Conservation (phyloP, 345 rosid species). For the Crucihimalaya himalaica region DNA sequence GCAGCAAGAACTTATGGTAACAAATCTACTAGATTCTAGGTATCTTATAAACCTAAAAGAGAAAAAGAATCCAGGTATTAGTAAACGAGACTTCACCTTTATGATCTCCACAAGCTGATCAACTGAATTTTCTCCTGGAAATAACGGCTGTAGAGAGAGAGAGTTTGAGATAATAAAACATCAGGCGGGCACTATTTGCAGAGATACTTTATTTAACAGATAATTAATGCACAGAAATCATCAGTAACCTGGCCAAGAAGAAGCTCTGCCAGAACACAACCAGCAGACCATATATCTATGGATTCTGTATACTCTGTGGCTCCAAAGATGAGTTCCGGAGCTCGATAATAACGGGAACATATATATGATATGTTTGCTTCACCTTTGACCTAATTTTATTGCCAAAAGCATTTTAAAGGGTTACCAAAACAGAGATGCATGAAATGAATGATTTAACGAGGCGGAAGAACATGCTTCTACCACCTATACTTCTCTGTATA, state of each 20-base stretch:
- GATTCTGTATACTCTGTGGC: slow-evolving; percentile 79
- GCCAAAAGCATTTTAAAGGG: not conserved
- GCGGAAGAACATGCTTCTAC: not conserved
- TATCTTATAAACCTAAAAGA: slow-evolving; percentile 1
- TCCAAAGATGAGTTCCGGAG: slow-evolving; percentile 84
- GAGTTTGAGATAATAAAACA: slow-evolving; percentile 11
- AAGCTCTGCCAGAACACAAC: slow-evolving; percentile 88
- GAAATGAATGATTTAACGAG: not conserved
- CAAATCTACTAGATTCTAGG: not conserved
- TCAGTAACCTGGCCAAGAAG: slow-evolving; percentile 71
- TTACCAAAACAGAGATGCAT: not conserved
- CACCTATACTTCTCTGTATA: no score
- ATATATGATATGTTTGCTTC: slow-evolving; percentile 81
- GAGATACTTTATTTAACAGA: not conserved
- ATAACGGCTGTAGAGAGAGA: slow-evolving; percentile 54
- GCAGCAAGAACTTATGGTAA: slow-evolving; percentile 1
- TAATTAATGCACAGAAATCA: not conserved
- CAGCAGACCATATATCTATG: slow-evolving; percentile 88
- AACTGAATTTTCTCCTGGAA: slow-evolving; percentile 83
- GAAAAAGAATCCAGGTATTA: not conserved
- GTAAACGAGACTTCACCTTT: slow-evolving; percentile 49
- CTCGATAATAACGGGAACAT: slow-evolving; percentile 85
- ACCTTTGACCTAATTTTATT: slow-evolving; percentile 60
- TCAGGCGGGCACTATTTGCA: not conserved
- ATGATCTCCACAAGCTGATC: slow-evolving; percentile 87